Evolutionary conservation across 2,329 filamentous ascomycete genomes (phyloP), one percentile per base, ranked within the genome.

Genomic region (Sclerotinia minor): DNA sequence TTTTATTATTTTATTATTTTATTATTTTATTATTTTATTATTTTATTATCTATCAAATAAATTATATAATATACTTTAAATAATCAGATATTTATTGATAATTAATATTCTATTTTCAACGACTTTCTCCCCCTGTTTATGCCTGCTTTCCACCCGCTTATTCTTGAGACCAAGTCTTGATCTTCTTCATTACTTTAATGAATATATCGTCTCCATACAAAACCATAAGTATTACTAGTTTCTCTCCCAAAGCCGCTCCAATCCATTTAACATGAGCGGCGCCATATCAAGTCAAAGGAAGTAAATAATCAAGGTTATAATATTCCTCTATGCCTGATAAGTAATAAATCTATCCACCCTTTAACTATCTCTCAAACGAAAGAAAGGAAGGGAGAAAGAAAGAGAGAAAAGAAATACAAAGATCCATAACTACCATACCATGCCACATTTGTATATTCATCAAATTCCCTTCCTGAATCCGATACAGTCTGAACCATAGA

Each of bases 161-260:
- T 45, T 9, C 41, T 59, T 44, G 9, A 59, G 63, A 65, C 50
- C 52, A 65, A 21, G 52, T 41, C 8, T 69, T 63, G 6, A 71
- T 70, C 54, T 73, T 72, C 26, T 71, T 71, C 70, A 71, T 70
- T 53, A 72, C n/a, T 64, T 71, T 72, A n/a, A 44, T 64, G 47
- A 72, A 72, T 4, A 70, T 73, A 32, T 73, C 72, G 54, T 73
- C 72, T 38, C 65, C 70, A 29, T 71, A 73, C 38, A 73, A 63
- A 38, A 29, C 55, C 60, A 70, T 65, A 0, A 73, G 38, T 38
- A 58, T 72, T 38, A 50, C 59, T 5, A 52, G 24, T 52, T 73
- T 73, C 54, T 70, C 72, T 9, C 57, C 41, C 21, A 69, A 72
- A 19, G 69, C 61, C 19, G 63, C 68, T 60, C 63, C 67, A 47